These are phyloP conservation scores for Crucihimalaya himalaica DNA, from an alignment of 345 rosid genomes.

Conservation along the genomic window DNA sequence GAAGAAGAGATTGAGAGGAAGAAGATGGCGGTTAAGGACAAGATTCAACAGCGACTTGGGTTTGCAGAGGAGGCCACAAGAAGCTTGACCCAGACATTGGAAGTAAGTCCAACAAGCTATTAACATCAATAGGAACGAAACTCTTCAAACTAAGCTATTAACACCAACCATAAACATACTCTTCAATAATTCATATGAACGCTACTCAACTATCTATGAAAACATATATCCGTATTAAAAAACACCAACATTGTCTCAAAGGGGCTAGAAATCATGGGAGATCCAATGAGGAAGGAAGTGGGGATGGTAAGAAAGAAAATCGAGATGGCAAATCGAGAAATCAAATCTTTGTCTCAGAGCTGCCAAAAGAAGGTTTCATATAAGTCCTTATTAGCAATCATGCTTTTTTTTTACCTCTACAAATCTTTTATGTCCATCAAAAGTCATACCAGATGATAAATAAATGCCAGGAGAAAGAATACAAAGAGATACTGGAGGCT, in stretches of 20 bases:
- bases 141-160: background rate
- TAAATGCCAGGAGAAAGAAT: conserved; percentile 51
- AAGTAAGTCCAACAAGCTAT: conserved; percentile 47
- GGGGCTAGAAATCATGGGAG: conserved; percentile 75
- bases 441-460: conserved; percentile 3
- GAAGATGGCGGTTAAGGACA: conserved; percentile 68
- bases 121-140: background rate
- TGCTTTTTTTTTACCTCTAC: background rate
- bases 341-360: conserved; percentile 67
- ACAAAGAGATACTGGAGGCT: conserved; percentile 45
- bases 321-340: conserved; percentile 60
- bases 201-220: background rate
- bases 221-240: background rate
- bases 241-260: conserved; percentile 25
- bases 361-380: conserved; percentile 72
- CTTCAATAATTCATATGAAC: background rate
- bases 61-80: conserved; percentile 78
- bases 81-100: conserved; percentile 67
- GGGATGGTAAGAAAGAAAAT: conserved; percentile 64
- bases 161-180: background rate
- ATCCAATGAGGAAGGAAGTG: conserved; percentile 80
- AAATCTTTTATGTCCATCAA: conserved; percentile 11
- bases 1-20: conserved; percentile 86
- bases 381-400: background rate
- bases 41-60: conserved; percentile 64